Evolutionary conservation across 352 stramenopile species (phyloP).

Genomic region (Thalassiosira gravida): DNA sequence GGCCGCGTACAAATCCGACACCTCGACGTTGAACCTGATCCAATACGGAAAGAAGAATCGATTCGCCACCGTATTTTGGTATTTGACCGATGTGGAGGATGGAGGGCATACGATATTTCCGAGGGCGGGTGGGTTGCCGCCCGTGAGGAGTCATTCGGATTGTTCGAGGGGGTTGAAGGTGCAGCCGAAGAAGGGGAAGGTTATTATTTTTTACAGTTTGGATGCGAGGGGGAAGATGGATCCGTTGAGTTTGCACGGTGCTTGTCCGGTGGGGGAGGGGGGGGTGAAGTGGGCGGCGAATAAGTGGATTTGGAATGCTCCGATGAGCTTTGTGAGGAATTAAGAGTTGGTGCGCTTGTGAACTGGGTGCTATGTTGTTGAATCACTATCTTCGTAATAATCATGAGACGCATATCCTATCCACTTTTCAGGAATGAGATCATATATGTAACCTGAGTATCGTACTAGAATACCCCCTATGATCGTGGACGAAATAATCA

Average conservation of each 20-base stretch:
- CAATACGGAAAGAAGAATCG: conserved; percentile 83
- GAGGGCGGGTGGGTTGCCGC: conserved; percentile 18
- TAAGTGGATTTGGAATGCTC: conserved; percentile 96
- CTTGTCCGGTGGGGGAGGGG: conserved; percentile 91
- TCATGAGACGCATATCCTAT: no score
- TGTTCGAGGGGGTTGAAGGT: conserved; percentile 67
- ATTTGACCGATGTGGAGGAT: conserved; percentile 94
- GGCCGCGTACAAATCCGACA: conserved; percentile 57
- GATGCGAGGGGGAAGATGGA: conserved; percentile 90
- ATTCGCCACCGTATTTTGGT: conserved; percentile 95
- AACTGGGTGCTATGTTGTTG: no score
- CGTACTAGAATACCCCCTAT: no score
- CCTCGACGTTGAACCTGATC: conserved; percentile 65
- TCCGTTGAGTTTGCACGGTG: conserved; percentile 88
- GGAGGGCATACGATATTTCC: conserved; percentile 97
- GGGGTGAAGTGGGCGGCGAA: conserved; percentile 95
- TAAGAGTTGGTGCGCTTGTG: no score
- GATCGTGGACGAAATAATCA: no score
- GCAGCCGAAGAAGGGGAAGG: conserved; percentile 88
- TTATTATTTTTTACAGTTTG: conserved; percentile 95
- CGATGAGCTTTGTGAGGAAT: no score
- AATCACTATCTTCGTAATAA: no score
- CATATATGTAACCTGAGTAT: no score
- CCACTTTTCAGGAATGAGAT: no score
- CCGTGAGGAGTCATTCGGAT: conserved; percentile 14